Conservation (phyloP, 495 filamentous ascomycete species). For the Friedmanniomyces simplex region DNA sequence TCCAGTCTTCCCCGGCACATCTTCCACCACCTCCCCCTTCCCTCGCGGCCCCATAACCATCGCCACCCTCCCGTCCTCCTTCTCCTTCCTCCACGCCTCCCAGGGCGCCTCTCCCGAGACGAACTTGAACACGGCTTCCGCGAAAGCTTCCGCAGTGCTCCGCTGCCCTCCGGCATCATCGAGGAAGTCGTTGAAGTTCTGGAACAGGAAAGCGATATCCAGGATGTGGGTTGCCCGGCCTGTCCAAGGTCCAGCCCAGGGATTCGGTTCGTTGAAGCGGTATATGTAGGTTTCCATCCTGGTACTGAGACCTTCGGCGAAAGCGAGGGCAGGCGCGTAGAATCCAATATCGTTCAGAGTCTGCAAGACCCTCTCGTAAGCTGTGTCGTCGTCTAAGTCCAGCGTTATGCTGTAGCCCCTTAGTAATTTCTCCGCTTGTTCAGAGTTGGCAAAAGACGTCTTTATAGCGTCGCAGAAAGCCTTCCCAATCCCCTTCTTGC, state of each 20-base stretch:
- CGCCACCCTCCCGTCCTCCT: slow-evolving; percentile 8
- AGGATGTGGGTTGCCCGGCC: slow-evolving; percentile 36
- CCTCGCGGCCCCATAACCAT: slow-evolving; percentile 4
- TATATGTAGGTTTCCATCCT: slow-evolving; percentile 32
- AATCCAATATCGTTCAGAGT: slow-evolving; percentile 35
- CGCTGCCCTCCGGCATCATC: slow-evolving; percentile 26
- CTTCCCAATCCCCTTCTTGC: slow-evolving; percentile 27
- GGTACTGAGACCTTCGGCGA: slow-evolving; percentile 29
- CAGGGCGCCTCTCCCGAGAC: slow-evolving; percentile 34
- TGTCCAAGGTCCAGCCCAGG: slow-evolving; percentile 40
- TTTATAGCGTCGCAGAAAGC: slow-evolving; percentile 28
- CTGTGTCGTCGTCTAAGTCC: slow-evolving; percentile 28
- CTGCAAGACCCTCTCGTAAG: slow-evolving; percentile 28
- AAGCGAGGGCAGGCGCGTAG: slow-evolving; percentile 31
- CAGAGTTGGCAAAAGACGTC: slow-evolving; percentile 18
- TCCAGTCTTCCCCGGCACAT: slow-evolving; percentile 9
- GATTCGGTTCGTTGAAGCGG: slow-evolving; percentile 41
- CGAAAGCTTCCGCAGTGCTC: slow-evolving; percentile 29
- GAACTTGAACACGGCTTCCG: slow-evolving; percentile 38
- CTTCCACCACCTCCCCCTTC: slow-evolving; percentile 2
- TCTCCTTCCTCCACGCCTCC: slow-evolving; percentile 23
- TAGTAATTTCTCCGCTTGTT: slow-evolving; percentile 24
- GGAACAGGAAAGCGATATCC: slow-evolving; percentile 39
- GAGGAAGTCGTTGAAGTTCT: slow-evolving; percentile 36
- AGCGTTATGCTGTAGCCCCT: slow-evolving; percentile 27